These are phyloP conservation scores for Penicillium bovifimosum DNA, from an alignment of 495 filamentous ascomycete genomes.

Conservation along the genomic window DNA sequence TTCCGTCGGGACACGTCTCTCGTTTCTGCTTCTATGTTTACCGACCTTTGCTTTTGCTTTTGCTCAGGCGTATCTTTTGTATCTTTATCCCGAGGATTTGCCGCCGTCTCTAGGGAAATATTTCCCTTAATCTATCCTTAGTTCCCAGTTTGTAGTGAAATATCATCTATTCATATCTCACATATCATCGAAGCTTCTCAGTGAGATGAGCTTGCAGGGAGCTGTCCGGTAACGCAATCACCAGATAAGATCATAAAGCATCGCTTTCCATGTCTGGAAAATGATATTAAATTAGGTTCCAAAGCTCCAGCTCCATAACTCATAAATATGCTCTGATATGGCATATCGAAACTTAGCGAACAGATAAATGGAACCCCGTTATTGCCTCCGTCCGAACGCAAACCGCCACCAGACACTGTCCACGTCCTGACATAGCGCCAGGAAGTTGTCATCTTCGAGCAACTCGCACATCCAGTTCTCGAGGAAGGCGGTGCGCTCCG, in stretches of 20 bases:
- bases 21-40: not conserved
- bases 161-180: not conserved
- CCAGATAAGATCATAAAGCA: too few species aligned
- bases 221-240: too few species aligned
- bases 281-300: too few species aligned
- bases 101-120: not conserved
- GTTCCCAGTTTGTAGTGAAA: not conserved
- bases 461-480: constrained; percentile 42
- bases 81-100: not conserved
- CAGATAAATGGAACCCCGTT: not conserved
- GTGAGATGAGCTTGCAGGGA: too few species aligned
- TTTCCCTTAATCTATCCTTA: not conserved
- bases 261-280: too few species aligned
- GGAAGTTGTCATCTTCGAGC: constrained; percentile 41
- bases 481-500: constrained; percentile 31
- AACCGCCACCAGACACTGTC: constrained; percentile 42
- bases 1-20: too few species aligned
- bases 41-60: not conserved
- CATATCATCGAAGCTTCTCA: too few species aligned
- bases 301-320: too few species aligned
- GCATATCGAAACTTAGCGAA: too few species aligned
- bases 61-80: not conserved
- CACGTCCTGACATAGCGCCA: constrained; percentile 39
- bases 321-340: too few species aligned
- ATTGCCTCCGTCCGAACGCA: constrained; percentile 29